Conservation (phyloP, 495 filamentous ascomycete species). For the Penicillium maclennaniae region DNA sequence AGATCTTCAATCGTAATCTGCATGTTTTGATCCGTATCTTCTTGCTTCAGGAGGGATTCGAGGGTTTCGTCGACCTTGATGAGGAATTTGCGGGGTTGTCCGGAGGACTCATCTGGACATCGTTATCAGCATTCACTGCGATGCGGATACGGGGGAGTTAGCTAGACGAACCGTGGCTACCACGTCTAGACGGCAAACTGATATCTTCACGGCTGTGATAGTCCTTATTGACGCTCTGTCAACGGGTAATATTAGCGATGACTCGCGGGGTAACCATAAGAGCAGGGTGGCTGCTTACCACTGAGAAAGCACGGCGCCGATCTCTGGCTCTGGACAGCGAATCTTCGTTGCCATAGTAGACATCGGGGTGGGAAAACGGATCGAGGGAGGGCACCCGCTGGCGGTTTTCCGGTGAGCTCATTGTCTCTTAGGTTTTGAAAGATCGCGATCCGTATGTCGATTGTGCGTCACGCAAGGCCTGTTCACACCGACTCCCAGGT, state of each 20-base stretch:
- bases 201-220: slow-evolving; percentile 36
- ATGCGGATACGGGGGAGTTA: background rate
- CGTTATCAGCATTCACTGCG: slow-evolving; percentile 12
- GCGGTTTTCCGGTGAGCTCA: slow-evolving; percentile 33
- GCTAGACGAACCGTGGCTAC: slow-evolving; percentile 44
- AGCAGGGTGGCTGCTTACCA: slow-evolving; percentile 39
- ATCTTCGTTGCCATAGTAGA: slow-evolving; percentile 49
- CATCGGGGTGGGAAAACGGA: slow-evolving; percentile 45
- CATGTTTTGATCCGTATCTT: slow-evolving; percentile 87
- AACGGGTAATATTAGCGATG: background rate
- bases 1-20: slow-evolving; percentile 96
- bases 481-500: slow-evolving; percentile 25
- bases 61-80: slow-evolving; percentile 75
- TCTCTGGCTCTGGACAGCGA: slow-evolving; percentile 29
- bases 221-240: slow-evolving; percentile 29
- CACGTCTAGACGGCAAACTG: slow-evolving; percentile 35
- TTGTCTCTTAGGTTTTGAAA: slow-evolving; percentile 13
- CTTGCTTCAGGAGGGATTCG: slow-evolving; percentile 64
- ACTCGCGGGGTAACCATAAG: slow-evolving; percentile 13
- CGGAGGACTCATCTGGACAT: slow-evolving; percentile 46
- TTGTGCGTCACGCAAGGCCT: slow-evolving; percentile 21
- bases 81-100: slow-evolving; percentile 62
- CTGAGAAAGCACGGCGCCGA: slow-evolving; percentile 44
- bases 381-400: slow-evolving; percentile 36
- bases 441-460: slow-evolving; percentile 11